A percentile compares a stretch with the other conserved stretches of the same genome.
Evolutionary conservation across 2,329 filamentous ascomycete genomes (phyloP).

Genomic region (Myriangium duriaei): DNA sequence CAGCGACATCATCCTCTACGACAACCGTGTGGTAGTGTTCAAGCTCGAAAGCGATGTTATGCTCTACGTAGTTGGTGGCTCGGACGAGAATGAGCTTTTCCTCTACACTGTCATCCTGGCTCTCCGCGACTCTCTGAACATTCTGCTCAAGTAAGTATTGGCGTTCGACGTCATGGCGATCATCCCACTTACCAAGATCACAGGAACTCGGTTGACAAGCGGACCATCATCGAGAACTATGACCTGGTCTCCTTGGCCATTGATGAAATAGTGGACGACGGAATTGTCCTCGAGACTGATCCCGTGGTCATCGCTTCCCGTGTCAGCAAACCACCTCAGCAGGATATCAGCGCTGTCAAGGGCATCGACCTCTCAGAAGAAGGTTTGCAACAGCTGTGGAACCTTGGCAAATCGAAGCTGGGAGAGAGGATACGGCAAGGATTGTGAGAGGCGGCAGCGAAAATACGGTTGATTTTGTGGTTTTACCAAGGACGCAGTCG

Average conservation of each 20-base stretch:
- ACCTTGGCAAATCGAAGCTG: conserved; percentile 84
- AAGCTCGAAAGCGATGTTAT: conserved; percentile 97
- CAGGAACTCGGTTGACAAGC: conserved; percentile 92
- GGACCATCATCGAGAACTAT: conserved; percentile 97
- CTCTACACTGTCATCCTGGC: conserved; percentile 85
- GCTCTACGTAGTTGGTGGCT: conserved; percentile 81
- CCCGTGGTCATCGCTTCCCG: conserved; percentile 85
- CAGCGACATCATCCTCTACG: conserved; percentile 92
- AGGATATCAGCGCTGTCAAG: conserved; percentile 79
- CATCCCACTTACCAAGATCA: too few relatives aligned
- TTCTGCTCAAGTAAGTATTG: conserved; percentile 87
- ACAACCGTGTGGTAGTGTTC: conserved; percentile 91
- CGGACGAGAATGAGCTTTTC: conserved; percentile 93
- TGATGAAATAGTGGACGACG: conserved; percentile 90
- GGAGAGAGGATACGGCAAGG: conserved; percentile 84
- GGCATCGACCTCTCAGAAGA: conserved; percentile 93
- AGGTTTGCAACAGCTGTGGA: conserved; percentile 84
- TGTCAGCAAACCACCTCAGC: conserved; percentile 80
- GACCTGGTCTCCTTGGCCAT: conserved; percentile 87
- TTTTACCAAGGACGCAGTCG: too few relatives aligned
- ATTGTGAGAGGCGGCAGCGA: too few relatives aligned
- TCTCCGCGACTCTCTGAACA: conserved; percentile 77
- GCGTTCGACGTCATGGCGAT: too few relatives aligned
- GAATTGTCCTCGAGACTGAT: conserved; percentile 94
- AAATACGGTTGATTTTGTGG: conserved; percentile 6